Base-by-base conservation (phyloP, 1,284 basidiomycete genomes). In the Ceratobasidium sp. region DNA sequence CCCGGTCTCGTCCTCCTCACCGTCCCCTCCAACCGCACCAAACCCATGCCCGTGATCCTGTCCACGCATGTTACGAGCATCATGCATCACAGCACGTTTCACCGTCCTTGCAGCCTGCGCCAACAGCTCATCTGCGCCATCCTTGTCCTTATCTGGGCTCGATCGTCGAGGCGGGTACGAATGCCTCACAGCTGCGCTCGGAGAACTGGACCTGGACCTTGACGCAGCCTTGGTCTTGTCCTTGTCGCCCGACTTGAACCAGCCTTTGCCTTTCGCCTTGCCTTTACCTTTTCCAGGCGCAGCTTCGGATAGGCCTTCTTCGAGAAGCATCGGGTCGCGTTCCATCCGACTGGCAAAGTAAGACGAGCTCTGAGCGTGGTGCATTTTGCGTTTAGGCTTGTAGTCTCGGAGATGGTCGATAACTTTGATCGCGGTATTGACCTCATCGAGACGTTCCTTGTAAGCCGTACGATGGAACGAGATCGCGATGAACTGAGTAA, bases 381-480 rank as follows among this genome's bases (percentile, higher is more conserved):
- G 77, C 15, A 73, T 64, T 73, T 78, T 78, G 12, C 83, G 81
- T 79, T 91, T 92, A n/a, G 93, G 94, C 52, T 89, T 90, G 84
- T 93, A 92, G 78, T 89, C 86, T 56, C 92, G 90, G 46, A 95
- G 88, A 80, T 88, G 88, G 84, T 95, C 93, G 77, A 95, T 89
- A 48, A 90, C 89, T 26, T 84, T 83, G 33, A 94, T 87, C 2
- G 90, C 86, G 68, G 87, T 84, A 64, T 87, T 85, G 1, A 94
- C 87, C 26, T 86, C 85, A 12, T 90, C 88, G 17, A 94, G 86
- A 71, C 93, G 92, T 50, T 95, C 93, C 79, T 89, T 89, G 82
- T 91, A 95, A 15, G 94, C 94, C 9, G 89, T 91, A 62, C 87
- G 88, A 83, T 95, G 94, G 85, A 95, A 95, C 33, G 88, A 87